Percentiles rank a stretch among this genome's conserved stretches.
Conservation (phyloP, 352 stramenopile species). For the Thalassiosira ordinaria region DNA sequence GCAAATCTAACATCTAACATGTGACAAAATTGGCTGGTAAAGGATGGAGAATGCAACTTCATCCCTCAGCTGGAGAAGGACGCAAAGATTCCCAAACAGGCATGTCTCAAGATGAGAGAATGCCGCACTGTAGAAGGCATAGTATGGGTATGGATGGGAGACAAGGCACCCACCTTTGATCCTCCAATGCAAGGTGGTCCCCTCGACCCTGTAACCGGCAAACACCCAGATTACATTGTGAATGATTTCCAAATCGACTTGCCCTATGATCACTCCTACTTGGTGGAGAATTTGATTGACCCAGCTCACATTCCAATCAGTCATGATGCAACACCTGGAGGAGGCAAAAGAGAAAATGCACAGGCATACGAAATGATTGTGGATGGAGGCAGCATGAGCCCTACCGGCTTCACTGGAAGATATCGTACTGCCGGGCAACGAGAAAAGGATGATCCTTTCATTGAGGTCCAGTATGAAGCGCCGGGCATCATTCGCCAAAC, state of each 20-base stretch:
- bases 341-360: slow-evolving; percentile 49
- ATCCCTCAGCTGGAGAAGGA: slow-evolving; percentile 51
- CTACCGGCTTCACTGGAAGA: slow-evolving; percentile 18
- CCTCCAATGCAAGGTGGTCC: slow-evolving; percentile 7
- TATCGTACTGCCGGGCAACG: slow-evolving; percentile 1
- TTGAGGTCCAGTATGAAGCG: slow-evolving; percentile 39
- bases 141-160: slow-evolving; percentile 65
- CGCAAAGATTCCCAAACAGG: slow-evolving; percentile 28
- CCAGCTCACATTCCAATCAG: slow-evolving; percentile 57
- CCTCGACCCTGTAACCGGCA: slow-evolving; percentile 22
- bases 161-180: slow-evolving; percentile 32
- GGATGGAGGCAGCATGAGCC: slow-evolving; percentile 11
- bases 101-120: slow-evolving; percentile 43
- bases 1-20: too few species aligned
- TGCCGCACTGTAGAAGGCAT: slow-evolving; percentile 47
- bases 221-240: slow-evolving; percentile 11
- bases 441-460: slow-evolving; percentile 1
- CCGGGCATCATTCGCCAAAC: slow-evolving; percentile 35
- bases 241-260: slow-evolving; percentile 50
- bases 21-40: too few species aligned
- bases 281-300: slow-evolving; percentile 64
- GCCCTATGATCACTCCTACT: slow-evolving; percentile 62
- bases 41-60: slow-evolving; percentile 30
- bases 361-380: slow-evolving; percentile 49
- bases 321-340: slow-evolving; percentile 50